These are phyloP conservation scores for Cordyceps cateniannulata DNA, from an alignment of 2,329 filamentous ascomycete genomes.

Conservation along the genomic window DNA sequence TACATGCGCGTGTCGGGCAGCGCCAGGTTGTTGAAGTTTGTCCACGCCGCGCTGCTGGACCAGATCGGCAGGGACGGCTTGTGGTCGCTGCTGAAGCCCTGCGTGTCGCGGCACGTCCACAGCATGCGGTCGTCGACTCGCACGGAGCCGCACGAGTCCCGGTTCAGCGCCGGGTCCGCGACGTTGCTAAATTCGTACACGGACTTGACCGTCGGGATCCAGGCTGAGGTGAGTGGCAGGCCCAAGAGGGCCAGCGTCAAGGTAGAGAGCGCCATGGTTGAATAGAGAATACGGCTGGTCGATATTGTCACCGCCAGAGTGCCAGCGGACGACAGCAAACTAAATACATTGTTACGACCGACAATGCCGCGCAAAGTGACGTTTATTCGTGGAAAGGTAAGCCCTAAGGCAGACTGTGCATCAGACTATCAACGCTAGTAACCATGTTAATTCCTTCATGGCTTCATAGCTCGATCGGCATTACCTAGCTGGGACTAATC, in stretches of 20 bases:
- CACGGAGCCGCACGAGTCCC: conserved; percentile 9
- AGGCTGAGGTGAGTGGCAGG: neutral
- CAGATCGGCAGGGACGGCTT: conserved; percentile 7
- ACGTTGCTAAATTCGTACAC: conserved; percentile 5
- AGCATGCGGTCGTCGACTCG: conserved; percentile 8
- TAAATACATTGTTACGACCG: no score
- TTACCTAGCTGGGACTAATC: neutral
- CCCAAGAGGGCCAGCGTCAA: neutral
- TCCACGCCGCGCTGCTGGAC: conserved; percentile 7
- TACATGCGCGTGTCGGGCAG: conserved; percentile 9
- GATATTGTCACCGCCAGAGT: neutral
- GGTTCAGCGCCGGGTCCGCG: conserved; percentile 4
- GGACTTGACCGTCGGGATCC: conserved; percentile 11
- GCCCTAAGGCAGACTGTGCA: neutral
- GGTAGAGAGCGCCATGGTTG: neutral
- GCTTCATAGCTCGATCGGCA: neutral
- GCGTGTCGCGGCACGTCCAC: conserved; percentile 12
- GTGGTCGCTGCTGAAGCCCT: neutral
- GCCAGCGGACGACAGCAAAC: neutral
- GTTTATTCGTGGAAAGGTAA: neutral
- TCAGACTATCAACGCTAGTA: neutral
- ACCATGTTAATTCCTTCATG: neutral
- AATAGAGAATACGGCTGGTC: neutral
- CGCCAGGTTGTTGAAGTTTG: conserved; percentile 8
- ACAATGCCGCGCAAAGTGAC: no score